Evolutionary conservation across 768 basidiomycete genomes (phyloP).

Genomic region (Paxillus ammoniavirescens): DNA sequence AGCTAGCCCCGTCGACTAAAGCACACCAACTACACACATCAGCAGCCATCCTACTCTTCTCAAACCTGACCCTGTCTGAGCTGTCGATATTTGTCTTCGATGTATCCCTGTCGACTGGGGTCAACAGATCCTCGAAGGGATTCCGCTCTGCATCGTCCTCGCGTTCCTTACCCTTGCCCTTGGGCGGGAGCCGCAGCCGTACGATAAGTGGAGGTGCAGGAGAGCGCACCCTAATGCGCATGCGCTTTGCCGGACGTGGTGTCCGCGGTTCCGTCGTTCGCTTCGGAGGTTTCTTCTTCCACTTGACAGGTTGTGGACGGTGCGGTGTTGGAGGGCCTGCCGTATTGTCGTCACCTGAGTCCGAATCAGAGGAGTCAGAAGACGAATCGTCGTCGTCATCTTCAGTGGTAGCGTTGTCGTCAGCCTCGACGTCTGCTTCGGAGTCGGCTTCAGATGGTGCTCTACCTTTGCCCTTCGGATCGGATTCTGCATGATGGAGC

Average conservation of each 20-base stretch:
- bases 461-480: slow-evolving; percentile 31
- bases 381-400: slow-evolving; percentile 16
- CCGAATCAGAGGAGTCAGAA: slow-evolving; percentile 30
- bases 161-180: slow-evolving; percentile 66
- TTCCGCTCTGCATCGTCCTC: slow-evolving; percentile 62
- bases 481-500: slow-evolving; percentile 16
- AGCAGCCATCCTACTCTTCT: slow-evolving; percentile 64
- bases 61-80: slow-evolving; percentile 69
- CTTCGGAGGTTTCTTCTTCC: slow-evolving; percentile 28
- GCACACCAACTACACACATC: slow-evolving; percentile 53
- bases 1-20: neutral
- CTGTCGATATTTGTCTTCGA: slow-evolving; percentile 60
- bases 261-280: slow-evolving; percentile 21
- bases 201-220: slow-evolving; percentile 40
- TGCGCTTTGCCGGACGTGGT: slow-evolving; percentile 42
- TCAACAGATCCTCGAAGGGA: slow-evolving; percentile 84
- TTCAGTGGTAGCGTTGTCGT: slow-evolving; percentile 33
- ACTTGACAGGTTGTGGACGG: slow-evolving; percentile 20
- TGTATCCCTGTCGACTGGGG: slow-evolving; percentile 66
- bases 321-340: slow-evolving; percentile 13
- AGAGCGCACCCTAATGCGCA: slow-evolving; percentile 41
- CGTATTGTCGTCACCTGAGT: slow-evolving; percentile 21
- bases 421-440: slow-evolving; percentile 34
- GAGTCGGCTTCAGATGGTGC: slow-evolving; percentile 20
- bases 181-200: slow-evolving; percentile 55